Conservation (phyloP, 2,329 filamentous ascomycete species). For the Aspergillus proliferans region DNA sequence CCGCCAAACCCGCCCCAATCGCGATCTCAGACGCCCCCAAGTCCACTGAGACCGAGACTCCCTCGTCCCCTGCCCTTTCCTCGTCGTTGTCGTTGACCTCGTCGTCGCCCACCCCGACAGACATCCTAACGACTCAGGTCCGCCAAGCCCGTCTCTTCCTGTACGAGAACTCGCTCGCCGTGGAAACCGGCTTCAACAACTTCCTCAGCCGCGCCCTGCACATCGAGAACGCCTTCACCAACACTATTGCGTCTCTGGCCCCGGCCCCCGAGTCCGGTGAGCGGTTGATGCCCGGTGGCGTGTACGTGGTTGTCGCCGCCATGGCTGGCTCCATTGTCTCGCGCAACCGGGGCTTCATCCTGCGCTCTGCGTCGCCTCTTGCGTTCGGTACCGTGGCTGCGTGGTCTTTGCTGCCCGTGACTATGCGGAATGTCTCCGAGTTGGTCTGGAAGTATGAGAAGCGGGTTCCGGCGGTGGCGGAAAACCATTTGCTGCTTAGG, state of each 20-base stretch:
- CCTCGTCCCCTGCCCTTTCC: neutral
- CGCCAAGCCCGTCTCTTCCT: slow-evolving; percentile 72
- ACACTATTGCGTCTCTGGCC: slow-evolving; percentile 80
- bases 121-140: slow-evolving; percentile 78
- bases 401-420: slow-evolving; percentile 79
- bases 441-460: slow-evolving; percentile 91
- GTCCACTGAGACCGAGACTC: neutral
- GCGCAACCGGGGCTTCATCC: slow-evolving; percentile 76
- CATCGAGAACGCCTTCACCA: slow-evolving; percentile 84
- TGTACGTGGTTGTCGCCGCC: slow-evolving; percentile 88
- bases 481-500: slow-evolving; percentile 69
- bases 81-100: slow-evolving; percentile 24
- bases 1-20: slow-evolving; percentile 10
- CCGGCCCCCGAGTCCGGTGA: slow-evolving; percentile 81
- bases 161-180: slow-evolving; percentile 64
- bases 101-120: slow-evolving; percentile 68
- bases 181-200: slow-evolving; percentile 77
- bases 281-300: slow-evolving; percentile 76
- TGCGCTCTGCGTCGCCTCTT: slow-evolving; percentile 70
- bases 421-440: slow-evolving; percentile 80
- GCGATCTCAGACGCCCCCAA: neutral
- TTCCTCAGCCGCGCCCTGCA: slow-evolving; percentile 73
- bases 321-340: slow-evolving; percentile 93
- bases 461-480: slow-evolving; percentile 72
- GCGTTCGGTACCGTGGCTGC: slow-evolving; percentile 76